phyloP scores from a whole-genome alignment of 441 rosid species.

The Pelargonium exstipulatum region DNA sequence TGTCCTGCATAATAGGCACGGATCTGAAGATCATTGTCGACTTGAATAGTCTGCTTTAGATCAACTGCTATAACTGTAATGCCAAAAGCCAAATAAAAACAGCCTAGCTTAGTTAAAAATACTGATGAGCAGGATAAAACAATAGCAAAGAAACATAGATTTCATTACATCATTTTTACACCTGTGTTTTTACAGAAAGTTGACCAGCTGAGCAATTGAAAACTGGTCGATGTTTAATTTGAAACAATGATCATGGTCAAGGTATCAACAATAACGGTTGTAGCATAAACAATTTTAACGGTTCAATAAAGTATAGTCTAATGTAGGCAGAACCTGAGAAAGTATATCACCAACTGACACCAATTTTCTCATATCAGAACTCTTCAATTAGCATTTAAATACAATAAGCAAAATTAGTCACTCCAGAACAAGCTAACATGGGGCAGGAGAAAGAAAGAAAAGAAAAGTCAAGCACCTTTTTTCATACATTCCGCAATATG shows the following conservation, averaged over 20 bases:
- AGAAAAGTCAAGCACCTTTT: conserved; percentile 41
- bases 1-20: conserved; percentile 97
- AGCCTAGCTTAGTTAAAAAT: background rate
- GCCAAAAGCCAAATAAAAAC: conserved; percentile 7
- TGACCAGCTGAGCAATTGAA: background rate
- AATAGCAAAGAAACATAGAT: background rate
- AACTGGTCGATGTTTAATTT: background rate
- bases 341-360: background rate
- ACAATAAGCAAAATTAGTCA: background rate
- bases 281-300: background rate
- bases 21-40: conserved; percentile 81
- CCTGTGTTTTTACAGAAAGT: background rate
- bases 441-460: background rate
- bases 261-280: background rate
- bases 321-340: too few relatives aligned
- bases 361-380: background rate
- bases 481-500: conserved; percentile 75
- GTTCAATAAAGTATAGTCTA: background rate
- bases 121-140: background rate
- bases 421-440: background rate
- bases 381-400: background rate
- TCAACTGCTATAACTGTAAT: conserved; percentile 75
- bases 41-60: conserved; percentile 85
- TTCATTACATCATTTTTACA: background rate
- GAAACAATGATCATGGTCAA: background rate